Conservation (phyloP, 352 stramenopile species). For the Pythium utonaiense region DNA sequence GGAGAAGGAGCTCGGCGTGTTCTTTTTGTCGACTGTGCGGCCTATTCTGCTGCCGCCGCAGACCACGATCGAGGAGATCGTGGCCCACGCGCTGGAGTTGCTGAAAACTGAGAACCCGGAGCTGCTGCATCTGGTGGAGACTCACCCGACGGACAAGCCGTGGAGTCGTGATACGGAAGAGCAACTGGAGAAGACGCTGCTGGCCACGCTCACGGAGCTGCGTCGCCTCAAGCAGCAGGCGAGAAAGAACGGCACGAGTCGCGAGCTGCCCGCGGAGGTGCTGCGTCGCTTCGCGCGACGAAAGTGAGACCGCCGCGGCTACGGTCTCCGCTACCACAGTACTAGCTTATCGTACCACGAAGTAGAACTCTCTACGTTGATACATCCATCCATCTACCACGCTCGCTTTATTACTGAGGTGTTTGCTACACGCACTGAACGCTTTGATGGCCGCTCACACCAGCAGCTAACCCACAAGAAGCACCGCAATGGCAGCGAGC, state of each 20-base stretch:
- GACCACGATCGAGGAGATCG: slow-evolving; percentile 49
- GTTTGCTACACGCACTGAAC: too few species aligned
- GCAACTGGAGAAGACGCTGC: slow-evolving; percentile 34
- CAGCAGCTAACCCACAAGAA: too few species aligned
- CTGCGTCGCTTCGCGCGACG: slow-evolving; percentile 13
- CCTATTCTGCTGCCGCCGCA: slow-evolving; percentile 37
- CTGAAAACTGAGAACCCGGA: slow-evolving; percentile 43
- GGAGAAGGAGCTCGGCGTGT: slow-evolving; percentile 52
- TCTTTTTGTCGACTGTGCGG: slow-evolving; percentile 52
- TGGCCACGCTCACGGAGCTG: slow-evolving; percentile 31
- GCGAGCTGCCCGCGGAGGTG: slow-evolving; percentile 9
- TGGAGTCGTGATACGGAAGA: slow-evolving; percentile 58
- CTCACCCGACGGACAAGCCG: slow-evolving; percentile 37
- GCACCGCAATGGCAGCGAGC: too few species aligned
- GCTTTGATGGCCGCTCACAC: too few species aligned
- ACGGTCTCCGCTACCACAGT: neutral
- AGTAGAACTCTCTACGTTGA: neutral
- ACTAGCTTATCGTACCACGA: too few species aligned
- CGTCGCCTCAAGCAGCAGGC: slow-evolving; percentile 32
- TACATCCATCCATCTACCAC: neutral
- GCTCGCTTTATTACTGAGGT: too few species aligned
- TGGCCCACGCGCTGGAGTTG: slow-evolving; percentile 29
- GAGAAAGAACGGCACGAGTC: slow-evolving; percentile 23
- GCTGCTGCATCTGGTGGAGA: slow-evolving; percentile 48
- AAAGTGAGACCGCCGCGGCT: neutral